These are phyloP conservation scores for Aristolochia californica DNA, from an alignment of 164 flowering plant genomes.

Conservation along the genomic window DNA sequence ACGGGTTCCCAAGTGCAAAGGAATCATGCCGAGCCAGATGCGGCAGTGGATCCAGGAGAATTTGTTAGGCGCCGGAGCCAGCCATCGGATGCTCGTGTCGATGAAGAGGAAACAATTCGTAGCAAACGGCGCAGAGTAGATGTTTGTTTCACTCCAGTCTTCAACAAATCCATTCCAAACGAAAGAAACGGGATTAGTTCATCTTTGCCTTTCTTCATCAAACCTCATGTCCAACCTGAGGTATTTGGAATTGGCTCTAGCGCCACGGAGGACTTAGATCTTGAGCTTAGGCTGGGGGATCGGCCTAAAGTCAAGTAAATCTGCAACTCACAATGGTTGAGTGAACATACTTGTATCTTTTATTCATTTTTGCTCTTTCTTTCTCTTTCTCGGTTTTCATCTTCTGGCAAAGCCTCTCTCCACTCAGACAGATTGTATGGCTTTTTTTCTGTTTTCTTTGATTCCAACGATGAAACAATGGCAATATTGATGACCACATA, in stretches of 20 bases:
- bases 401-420: no score
- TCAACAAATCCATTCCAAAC: background rate
- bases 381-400: background rate
- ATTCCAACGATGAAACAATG: no score
- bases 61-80: slow-evolving; percentile 13
- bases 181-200: background rate
- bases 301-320: slow-evolving; percentile 24
- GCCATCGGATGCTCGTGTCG: slow-evolving; percentile 3
- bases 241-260: slow-evolving; percentile 20
- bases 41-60: slow-evolving; percentile 25
- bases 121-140: slow-evolving; percentile 39
- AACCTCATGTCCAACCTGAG: slow-evolving; percentile 20
- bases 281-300: slow-evolving; percentile 81
- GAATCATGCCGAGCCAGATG: slow-evolving; percentile 18
- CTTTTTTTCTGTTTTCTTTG: no score
- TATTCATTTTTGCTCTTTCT: no score
- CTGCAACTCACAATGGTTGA: no score
- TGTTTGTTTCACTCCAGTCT: background rate
- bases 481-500: no score
- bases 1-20: slow-evolving; percentile 11
- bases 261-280: slow-evolving; percentile 57
- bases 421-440: no score
- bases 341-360: no score
- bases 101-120: slow-evolving; percentile 16
- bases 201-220: slow-evolving; percentile 19